Percentiles rank a stretch among this genome's conserved stretches.
phyloP scores from a whole-genome alignment of 2,329 filamentous ascomycete genomes.

The Phaeosphaeria sp. region DNA sequence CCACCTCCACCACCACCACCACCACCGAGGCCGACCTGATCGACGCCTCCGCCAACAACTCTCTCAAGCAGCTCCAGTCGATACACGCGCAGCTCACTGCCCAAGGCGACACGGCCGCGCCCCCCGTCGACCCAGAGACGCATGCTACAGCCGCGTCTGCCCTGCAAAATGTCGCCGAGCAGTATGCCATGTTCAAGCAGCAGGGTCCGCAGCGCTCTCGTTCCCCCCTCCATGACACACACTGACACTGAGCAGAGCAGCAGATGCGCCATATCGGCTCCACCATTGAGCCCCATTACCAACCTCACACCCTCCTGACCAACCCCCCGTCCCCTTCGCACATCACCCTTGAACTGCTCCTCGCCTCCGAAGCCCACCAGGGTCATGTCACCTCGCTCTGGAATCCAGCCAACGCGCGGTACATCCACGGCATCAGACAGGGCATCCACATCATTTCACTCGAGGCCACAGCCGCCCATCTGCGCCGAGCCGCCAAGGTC shows the following conservation, averaged over 20 bases:
- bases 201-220: constrained; percentile 25
- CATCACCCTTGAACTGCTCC: constrained; percentile 86
- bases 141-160: constrained; percentile 18
- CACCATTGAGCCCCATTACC: constrained; percentile 61
- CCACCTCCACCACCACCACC: constrained; percentile 11
- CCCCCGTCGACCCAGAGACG: constrained; percentile 27
- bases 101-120: constrained; percentile 19
- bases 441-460: constrained; percentile 93
- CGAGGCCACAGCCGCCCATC: constrained; percentile 84
- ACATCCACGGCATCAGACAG: constrained; percentile 89
- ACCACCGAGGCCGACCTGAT: constrained; percentile 42
- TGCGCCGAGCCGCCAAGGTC: constrained; percentile 91
- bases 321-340: constrained; percentile 80
- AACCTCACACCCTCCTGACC: constrained; percentile 69
- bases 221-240: not conserved
- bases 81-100: constrained; percentile 46
- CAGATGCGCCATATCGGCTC: constrained; percentile 48
- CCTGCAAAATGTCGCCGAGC: constrained; percentile 41
- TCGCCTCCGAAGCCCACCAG: constrained; percentile 59
- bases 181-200: constrained; percentile 43
- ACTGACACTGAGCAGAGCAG: constrained; percentile 37
- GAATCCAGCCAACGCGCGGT: constrained; percentile 92
- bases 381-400: constrained; percentile 90
- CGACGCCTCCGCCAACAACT: constrained; percentile 39
- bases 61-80: constrained; percentile 34